A percentile compares a stretch with the other conserved stretches of the same genome.
phyloP scores from a whole-genome alignment of 495 filamentous ascomycete genomes.

The Evansstolkia leycettana region DNA sequence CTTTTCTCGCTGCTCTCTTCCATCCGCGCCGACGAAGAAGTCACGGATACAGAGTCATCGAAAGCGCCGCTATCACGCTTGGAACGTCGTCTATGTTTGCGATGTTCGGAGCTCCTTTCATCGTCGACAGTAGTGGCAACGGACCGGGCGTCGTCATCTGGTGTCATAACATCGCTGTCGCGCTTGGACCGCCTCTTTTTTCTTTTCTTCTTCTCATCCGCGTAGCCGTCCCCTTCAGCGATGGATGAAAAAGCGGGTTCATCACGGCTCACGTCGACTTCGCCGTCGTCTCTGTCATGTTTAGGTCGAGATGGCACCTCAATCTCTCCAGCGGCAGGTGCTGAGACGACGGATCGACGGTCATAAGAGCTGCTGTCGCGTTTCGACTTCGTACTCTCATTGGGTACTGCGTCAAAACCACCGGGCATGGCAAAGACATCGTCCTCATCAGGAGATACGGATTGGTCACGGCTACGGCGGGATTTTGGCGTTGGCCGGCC shows the following conservation, averaged over 20 bases:
- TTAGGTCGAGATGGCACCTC: slow-evolving; percentile 11
- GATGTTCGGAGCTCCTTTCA: slow-evolving; percentile 7
- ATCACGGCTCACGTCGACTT: slow-evolving; percentile 8
- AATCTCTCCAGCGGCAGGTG: slow-evolving; percentile 6
- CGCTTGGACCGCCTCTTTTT: slow-evolving; percentile 21
- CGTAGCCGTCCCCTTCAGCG: slow-evolving; percentile 5
- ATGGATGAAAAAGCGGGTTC: background rate
- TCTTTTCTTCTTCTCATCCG: slow-evolving; percentile 13
- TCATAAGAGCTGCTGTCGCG: slow-evolving; percentile 1
- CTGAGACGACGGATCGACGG: slow-evolving; percentile 16
- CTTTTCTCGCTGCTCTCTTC: slow-evolving; percentile 19
- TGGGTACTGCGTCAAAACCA: slow-evolving; percentile 21
- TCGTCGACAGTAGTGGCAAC: slow-evolving; percentile 9
- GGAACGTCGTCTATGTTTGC: slow-evolving; percentile 15
- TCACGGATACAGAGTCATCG: slow-evolving; percentile 22
- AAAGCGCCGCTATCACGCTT: slow-evolving; percentile 12
- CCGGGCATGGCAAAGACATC: slow-evolving; percentile 30
- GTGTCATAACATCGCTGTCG: slow-evolving; percentile 11
- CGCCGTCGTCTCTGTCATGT: slow-evolving; percentile 9
- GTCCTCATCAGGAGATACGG: slow-evolving; percentile 1
- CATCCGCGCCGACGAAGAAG: slow-evolving; percentile 22
- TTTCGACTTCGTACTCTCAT: slow-evolving; percentile 4
- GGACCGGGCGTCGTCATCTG: slow-evolving; percentile 13
- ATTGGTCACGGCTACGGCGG: background rate
- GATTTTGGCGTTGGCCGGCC: background rate